phyloP scores from a whole-genome alignment of 495 filamentous ascomycete genomes.

The Parathielavia appendiculata region DNA sequence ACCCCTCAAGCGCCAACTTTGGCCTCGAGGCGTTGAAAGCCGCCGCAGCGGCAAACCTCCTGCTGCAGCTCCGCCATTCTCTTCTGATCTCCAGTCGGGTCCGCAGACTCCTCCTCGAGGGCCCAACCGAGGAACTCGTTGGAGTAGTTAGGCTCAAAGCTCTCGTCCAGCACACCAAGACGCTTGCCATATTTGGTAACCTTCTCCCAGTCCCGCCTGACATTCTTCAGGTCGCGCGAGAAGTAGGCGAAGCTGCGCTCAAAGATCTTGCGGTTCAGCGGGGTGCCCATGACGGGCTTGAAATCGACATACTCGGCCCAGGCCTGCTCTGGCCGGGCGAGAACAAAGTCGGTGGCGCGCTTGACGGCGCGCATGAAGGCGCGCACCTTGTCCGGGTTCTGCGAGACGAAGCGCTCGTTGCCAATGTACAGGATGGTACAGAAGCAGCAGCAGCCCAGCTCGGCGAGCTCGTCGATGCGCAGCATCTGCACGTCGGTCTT shows the following conservation, averaged over 20 bases:
- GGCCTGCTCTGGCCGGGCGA: conserved; percentile 52
- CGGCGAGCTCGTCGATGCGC: conserved; percentile 66
- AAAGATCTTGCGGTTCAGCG: conserved; percentile 66
- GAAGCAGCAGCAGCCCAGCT: conserved; percentile 71
- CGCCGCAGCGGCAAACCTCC: conserved; percentile 49
- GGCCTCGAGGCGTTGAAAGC: conserved; percentile 38
- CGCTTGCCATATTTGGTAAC: conserved; percentile 65
- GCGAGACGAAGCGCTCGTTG: conserved; percentile 57
- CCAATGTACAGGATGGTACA: conserved; percentile 68
- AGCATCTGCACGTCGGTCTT: conserved; percentile 63
- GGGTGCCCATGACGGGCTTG: conserved; percentile 61
- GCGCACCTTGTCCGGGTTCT: conserved; percentile 53
- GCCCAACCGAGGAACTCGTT: conserved; percentile 58
- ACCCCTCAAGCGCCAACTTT: conserved; percentile 2
- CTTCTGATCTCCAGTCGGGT: conserved; percentile 63
- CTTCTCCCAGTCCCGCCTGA: conserved; percentile 62
- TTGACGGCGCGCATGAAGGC: conserved; percentile 65
- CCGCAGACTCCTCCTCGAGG: conserved; percentile 54
- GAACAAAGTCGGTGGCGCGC: conserved; percentile 60
- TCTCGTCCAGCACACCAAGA: conserved; percentile 52
- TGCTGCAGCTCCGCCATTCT: conserved; percentile 57
- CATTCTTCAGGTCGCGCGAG: conserved; percentile 65
- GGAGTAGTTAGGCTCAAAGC: conserved; percentile 62
- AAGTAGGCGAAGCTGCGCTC: conserved; percentile 68
- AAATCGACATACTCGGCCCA: conserved; percentile 62